A percentile compares a stretch with the other conserved stretches of the same genome.
These are phyloP conservation scores for Parastagonospora nodorum DNA, from an alignment of 2,329 filamentous ascomycete species.

Conservation along the genomic window DNA sequence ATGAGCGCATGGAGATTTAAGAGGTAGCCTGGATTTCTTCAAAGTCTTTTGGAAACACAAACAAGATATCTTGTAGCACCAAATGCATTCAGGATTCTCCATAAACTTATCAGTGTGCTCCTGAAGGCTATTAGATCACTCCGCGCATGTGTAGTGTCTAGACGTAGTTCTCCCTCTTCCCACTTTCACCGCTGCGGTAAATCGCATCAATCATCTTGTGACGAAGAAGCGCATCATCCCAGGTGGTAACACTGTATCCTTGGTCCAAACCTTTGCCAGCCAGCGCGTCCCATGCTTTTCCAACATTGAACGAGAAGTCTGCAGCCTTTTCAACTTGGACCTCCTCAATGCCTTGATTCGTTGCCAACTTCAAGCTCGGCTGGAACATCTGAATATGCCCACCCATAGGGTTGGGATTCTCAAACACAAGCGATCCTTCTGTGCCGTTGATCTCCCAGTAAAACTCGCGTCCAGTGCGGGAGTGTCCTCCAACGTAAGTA, in stretches of 20 bases:
- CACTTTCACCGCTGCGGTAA: slow-evolving; percentile 38
- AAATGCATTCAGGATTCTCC: no score
- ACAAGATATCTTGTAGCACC: no score
- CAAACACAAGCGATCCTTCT: slow-evolving; percentile 40
- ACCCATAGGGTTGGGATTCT: slow-evolving; percentile 18
- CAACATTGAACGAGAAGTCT: slow-evolving; percentile 58
- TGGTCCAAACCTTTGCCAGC: slow-evolving; percentile 42
- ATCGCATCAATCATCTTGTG: slow-evolving; percentile 46
- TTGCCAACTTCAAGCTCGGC: slow-evolving; percentile 30
- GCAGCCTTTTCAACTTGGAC: slow-evolving; percentile 58
- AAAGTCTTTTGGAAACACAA: no score
- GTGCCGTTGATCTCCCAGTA: slow-evolving; percentile 48
- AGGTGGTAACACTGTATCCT: slow-evolving; percentile 33
- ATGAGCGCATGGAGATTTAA: no score
- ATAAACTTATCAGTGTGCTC: no score
- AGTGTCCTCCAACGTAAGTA: slow-evolving; percentile 24
- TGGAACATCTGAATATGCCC: slow-evolving; percentile 53
- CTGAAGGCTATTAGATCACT: no score
- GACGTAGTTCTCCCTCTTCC: slow-evolving; percentile 37
- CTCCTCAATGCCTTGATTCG: slow-evolving; percentile 45
- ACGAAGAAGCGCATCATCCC: slow-evolving; percentile 41
- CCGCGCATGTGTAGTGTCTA: slow-evolving; percentile 1
- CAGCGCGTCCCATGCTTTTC: slow-evolving; percentile 62
- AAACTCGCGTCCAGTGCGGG: slow-evolving; percentile 32
- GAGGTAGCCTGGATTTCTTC: no score